Conservation (phyloP, 768 basidiomycete species). For the Boletus barrowsii region DNA sequence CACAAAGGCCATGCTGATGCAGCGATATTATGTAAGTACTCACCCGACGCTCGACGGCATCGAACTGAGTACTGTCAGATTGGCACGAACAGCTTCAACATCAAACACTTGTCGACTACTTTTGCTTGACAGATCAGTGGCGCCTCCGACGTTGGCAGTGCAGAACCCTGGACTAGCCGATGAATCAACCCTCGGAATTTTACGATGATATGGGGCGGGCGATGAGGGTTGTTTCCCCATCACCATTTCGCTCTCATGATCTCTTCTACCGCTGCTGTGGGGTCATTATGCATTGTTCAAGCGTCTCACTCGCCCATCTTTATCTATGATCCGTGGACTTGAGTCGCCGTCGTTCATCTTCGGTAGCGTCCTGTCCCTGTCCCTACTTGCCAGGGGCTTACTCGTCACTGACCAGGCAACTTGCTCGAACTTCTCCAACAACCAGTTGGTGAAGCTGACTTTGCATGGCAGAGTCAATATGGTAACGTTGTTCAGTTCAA, state of each 20-base stretch:
- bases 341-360: slow-evolving; percentile 10
- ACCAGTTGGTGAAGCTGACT: slow-evolving; percentile 24
- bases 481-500: slow-evolving; percentile 22
- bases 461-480: slow-evolving; percentile 25
- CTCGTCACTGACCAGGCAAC: slow-evolving; percentile 20
- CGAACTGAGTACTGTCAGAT: background rate
- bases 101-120: no score
- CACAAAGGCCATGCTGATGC: background rate
- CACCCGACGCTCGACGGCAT: background rate
- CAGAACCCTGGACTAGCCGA: no score
- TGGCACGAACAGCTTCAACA: no score
- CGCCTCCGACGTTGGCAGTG: no score
- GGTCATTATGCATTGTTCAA: background rate
- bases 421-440: slow-evolving; percentile 19
- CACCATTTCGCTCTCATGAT: background rate
- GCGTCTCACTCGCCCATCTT: background rate
- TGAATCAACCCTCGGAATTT: no score
- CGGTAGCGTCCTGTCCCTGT: slow-evolving; percentile 1
- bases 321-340: slow-evolving; percentile 9
- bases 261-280: background rate
- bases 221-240: no score
- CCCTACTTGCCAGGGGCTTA: slow-evolving; percentile 6
- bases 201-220: no score
- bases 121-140: no score
- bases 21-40: background rate